phyloP scores from a whole-genome alignment of 352 stramenopile genomes.

The Globisporangium middletonii region DNA sequence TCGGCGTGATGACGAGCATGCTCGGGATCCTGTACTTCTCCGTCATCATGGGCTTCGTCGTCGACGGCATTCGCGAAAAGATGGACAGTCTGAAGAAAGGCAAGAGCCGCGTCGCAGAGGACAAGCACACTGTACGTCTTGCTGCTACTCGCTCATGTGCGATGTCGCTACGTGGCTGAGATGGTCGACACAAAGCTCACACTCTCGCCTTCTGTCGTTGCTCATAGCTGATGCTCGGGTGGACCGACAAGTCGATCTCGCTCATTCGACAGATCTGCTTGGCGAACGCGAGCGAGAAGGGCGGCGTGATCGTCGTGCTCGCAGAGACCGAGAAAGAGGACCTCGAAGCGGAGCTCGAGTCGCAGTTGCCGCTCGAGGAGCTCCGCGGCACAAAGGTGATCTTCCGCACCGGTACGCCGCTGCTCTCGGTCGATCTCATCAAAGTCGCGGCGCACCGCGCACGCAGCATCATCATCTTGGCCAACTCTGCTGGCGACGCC shows the following conservation, averaged over 20 bases:
- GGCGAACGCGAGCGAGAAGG: conserved; percentile 83
- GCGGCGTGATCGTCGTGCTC: conserved; percentile 75
- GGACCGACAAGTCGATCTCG: conserved; percentile 83
- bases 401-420: conserved; percentile 70
- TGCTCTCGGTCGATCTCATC: conserved; percentile 73
- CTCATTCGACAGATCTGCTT: conserved; percentile 83
- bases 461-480: conserved; percentile 80
- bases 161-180: neutral
- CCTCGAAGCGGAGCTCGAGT: conserved; percentile 60
- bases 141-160: neutral
- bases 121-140: conserved; percentile 59
- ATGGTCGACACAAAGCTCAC: neutral
- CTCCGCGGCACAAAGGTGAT: conserved; percentile 71
- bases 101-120: conserved; percentile 74
- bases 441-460: conserved; percentile 78
- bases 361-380: conserved; percentile 51
- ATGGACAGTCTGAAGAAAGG: conserved; percentile 88
- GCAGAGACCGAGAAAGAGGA: conserved; percentile 73
- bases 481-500: conserved; percentile 56
- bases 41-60: conserved; percentile 88
- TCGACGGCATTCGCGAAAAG: conserved; percentile 81
- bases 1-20: conserved; percentile 56
- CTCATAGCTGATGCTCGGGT: conserved; percentile 72
- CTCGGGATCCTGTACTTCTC: conserved; percentile 83
- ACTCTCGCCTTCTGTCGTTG: neutral